Evolutionary conservation across 2,329 filamentous ascomycete species (phyloP), one percentile per base, ranked within the genome.

Genomic region (Cercospora sojina): DNA sequence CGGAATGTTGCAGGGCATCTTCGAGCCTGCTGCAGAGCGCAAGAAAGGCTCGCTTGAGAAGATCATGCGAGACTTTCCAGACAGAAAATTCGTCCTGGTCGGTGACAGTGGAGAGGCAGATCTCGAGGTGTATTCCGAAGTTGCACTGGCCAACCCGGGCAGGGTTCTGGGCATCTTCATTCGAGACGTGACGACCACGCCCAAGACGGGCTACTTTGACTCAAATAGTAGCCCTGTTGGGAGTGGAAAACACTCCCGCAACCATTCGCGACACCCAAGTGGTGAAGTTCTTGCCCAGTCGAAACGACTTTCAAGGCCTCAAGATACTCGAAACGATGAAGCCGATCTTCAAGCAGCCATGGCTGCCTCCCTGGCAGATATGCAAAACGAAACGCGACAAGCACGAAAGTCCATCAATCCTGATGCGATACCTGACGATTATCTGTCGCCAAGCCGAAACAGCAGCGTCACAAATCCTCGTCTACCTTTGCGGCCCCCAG

Each of bases 51-150:
- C 92, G 0, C 82, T 99, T 1, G 92, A 96, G 69, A 89, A 89
- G 72, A 90, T 99, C 27, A 84, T 98, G 74, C 84, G 85, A 62
- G 96, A 99, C 77, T 99, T 99, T 72, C 95, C 95, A 0, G 86
- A 93, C 59, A 85, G 95, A 53, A 92, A 88, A 73, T 99, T 99
- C 74, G 87, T 99, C 2, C 84, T 99, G 2, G 91, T 98, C 9
- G 95, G 95, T 8, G 95, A 99, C 77, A 97, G 93, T 73, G 95
- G 96, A 41, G 95, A 99, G 79, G 95, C 94, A 7, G 96, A 99
- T 79, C 83, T 99, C 3, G 96, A 99, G 77, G 93, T 98, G 0
- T 99, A 99, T 75, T 97, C 93, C 0, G 95, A 99, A 69, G 86
- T 97, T n/a, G 93, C 90, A 0, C 75, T 94, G 35, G 88, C 91